Evolutionary conservation across 2,329 filamentous ascomycete genomes (phyloP).

Genomic region (Aspergillus aculeatinus): DNA sequence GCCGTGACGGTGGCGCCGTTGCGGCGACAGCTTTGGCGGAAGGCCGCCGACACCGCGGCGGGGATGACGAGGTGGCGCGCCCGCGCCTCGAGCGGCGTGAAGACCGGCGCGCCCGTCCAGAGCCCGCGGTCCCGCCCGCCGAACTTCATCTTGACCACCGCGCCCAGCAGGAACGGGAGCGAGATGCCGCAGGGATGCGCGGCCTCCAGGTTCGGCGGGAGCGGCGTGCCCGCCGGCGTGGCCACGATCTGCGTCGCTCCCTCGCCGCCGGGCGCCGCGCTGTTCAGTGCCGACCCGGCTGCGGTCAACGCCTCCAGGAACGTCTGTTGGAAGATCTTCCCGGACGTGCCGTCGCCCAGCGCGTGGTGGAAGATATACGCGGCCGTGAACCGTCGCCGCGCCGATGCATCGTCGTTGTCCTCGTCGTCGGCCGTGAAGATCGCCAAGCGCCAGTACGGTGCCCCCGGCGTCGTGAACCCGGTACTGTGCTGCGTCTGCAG

Average conservation of each 20-base stretch:
- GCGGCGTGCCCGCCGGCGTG: constrained; percentile 25
- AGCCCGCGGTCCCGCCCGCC: constrained; percentile 27
- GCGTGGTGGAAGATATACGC: constrained; percentile 51
- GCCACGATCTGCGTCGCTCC: constrained; percentile 22
- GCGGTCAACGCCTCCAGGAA: constrained; percentile 40
- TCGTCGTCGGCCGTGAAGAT: constrained; percentile 32
- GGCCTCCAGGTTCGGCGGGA: constrained; percentile 44
- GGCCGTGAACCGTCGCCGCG: constrained; percentile 39
- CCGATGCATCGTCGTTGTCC: constrained; percentile 7
- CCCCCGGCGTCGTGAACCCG: constrained; percentile 32
- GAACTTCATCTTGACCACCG: constrained; percentile 36
- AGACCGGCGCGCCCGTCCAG: constrained; percentile 39
- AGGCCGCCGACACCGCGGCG: constrained; percentile 23
- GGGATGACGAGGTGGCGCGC: constrained; percentile 36
- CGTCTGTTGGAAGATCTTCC: constrained; percentile 46
- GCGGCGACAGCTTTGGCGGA: constrained; percentile 36
- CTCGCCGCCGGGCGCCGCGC: constrained; percentile 2
- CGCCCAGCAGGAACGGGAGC: constrained; percentile 33
- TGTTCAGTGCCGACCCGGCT: constrained; percentile 6
- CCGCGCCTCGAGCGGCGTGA: constrained; percentile 24
- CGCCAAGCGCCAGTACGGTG: constrained; percentile 48
- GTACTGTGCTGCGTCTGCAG: constrained; percentile 44
- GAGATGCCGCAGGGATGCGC: constrained; percentile 43
- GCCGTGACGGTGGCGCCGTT: constrained; percentile 45
- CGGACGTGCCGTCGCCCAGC: constrained; percentile 48